phyloP scores from a whole-genome alignment of 345 rosid species.

The Citrus glauca region DNA sequence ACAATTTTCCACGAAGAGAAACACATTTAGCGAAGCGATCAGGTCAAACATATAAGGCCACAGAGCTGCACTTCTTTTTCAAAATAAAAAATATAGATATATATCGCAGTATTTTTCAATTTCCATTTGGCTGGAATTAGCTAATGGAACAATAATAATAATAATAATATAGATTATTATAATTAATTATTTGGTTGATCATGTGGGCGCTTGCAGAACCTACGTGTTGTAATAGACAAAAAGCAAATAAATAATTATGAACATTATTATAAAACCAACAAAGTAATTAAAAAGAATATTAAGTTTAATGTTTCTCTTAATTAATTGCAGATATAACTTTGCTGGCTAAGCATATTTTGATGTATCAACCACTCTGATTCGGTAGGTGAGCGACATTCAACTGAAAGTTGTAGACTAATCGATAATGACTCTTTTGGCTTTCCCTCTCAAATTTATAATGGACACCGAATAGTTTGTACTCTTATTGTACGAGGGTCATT shows the following conservation, averaged over 20 bases:
- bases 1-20: background rate
- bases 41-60: background rate
- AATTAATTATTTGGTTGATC: background rate
- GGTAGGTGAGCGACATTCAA: constrained; percentile 5
- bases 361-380: constrained; percentile 4
- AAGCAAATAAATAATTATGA: background rate
- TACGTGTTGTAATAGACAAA: background rate
- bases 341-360: background rate
- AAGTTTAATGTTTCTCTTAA: background rate
- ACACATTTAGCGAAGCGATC: background rate
- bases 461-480: background rate
- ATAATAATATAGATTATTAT: too few species aligned
- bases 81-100: too few species aligned
- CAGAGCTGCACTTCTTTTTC: background rate
- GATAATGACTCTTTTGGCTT: background rate
- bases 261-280: too few species aligned
- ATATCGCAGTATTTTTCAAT: background rate
- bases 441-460: background rate
- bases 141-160: background rate
- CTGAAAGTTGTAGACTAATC: background rate
- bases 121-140: background rate
- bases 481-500: background rate
- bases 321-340: background rate
- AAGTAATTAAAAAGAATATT: background rate
- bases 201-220: background rate